Conservation (phyloP, 208 protist species). For the Porcisia deanei region DNA sequence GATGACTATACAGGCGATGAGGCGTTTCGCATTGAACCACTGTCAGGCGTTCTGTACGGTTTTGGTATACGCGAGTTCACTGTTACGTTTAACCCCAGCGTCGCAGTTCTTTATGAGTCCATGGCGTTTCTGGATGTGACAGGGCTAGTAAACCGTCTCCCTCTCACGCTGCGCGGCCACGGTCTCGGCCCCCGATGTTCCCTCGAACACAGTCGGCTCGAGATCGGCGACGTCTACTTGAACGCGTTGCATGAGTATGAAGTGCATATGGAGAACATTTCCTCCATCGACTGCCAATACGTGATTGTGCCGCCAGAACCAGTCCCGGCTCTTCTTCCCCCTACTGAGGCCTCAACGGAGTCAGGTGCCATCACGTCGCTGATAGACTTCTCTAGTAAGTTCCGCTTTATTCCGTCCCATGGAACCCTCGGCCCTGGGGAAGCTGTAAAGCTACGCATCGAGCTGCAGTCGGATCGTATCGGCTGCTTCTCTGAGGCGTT, state of each 20-base stretch:
- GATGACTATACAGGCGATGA: constrained; percentile 74
- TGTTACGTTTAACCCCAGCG: constrained; percentile 89
- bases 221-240: constrained; percentile 95
- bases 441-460: constrained; percentile 62
- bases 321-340: not conserved
- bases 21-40: constrained; percentile 90
- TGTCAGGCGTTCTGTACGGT: constrained; percentile 82
- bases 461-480: constrained; percentile 86
- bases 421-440: constrained; percentile 79
- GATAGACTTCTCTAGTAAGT: constrained; percentile 41
- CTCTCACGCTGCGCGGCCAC: constrained; percentile 74
- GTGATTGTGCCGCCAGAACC: constrained; percentile 57
- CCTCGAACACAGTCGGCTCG: constrained; percentile 87
- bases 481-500: constrained; percentile 92
- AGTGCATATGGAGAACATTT: constrained; percentile 89
- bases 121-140: constrained; percentile 88
- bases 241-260: constrained; percentile 93
- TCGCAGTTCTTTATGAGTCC: constrained; percentile 66
- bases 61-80: constrained; percentile 77
- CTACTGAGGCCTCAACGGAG: not conserved
- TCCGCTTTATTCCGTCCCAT: constrained; percentile 77
- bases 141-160: constrained; percentile 68
- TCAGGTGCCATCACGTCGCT: not conserved
- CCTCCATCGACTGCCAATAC: constrained; percentile 91
- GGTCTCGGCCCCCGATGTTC: constrained; percentile 90